Percentiles rank a stretch among this genome's conserved stretches.
Conservation (phyloP, 1,284 basidiomycete genomes). For the Pseudozyma tsukubaensis region DNA sequence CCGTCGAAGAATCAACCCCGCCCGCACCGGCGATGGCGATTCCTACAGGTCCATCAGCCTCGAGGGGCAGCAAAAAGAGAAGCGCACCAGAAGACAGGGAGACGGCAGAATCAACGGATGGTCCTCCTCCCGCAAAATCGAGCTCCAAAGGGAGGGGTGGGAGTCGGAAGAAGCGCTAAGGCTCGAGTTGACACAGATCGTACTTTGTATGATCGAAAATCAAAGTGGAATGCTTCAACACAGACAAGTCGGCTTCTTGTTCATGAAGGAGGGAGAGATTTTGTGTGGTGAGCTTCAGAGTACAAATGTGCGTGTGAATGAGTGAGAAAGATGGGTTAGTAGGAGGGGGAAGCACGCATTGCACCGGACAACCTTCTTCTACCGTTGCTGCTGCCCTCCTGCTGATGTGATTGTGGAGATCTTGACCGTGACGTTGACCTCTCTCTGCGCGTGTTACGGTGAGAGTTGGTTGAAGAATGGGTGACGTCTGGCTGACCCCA, state of each 20-base stretch:
- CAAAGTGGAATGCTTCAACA: no score
- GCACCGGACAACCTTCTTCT: constrained; percentile 14
- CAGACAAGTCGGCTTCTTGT: no score
- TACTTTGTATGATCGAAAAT: no score
- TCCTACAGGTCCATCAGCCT: constrained; percentile 17
- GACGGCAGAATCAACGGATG: constrained; percentile 24
- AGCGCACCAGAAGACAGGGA: constrained; percentile 41
- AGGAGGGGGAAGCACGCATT: constrained; percentile 21
- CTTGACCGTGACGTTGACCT: constrained; percentile 13
- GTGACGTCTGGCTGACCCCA: constrained; percentile 13
- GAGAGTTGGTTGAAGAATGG: neutral
- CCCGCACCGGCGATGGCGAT: no score
- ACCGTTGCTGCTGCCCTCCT: neutral
- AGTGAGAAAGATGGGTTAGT: constrained; percentile 4
- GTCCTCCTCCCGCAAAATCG: neutral
- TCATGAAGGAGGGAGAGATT: neutral
- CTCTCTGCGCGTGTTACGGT: no score
- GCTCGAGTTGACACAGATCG: neutral
- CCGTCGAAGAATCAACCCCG: no score
- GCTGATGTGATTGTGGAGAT: no score
- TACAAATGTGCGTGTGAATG: neutral
- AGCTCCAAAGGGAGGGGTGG: constrained; percentile 12
- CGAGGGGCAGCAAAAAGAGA: constrained; percentile 31
- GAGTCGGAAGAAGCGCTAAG: constrained; percentile 28
- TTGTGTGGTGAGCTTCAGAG: neutral